Percentiles rank a stretch among this genome's conserved stretches.
These are phyloP conservation scores for Yamadazyma friedrichii DNA, from an alignment of 1,139 yeast species.

Conservation along the genomic window DNA sequence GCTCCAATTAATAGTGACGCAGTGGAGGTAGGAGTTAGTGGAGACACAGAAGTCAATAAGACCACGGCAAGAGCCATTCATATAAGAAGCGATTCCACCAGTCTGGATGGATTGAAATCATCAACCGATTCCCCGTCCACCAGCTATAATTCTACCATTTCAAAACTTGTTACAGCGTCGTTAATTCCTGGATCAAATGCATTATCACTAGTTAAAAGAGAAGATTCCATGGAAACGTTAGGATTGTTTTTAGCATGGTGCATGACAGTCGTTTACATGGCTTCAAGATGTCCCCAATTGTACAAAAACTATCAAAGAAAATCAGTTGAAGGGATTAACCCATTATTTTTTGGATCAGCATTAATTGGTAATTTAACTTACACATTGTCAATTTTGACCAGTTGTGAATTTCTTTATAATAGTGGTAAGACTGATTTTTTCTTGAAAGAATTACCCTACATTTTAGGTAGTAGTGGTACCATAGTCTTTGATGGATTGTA, in stretches of 20 bases:
- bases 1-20: constrained; percentile 7
- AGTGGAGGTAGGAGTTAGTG: not conserved
- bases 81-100: constrained; percentile 11
- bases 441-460: constrained; percentile 72
- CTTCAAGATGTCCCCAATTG: constrained; percentile 84
- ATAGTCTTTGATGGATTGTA: constrained; percentile 73
- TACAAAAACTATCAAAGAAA: constrained; percentile 70
- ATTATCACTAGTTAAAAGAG: constrained; percentile 12
- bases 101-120: constrained; percentile 12
- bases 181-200: constrained; percentile 26
- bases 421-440: constrained; percentile 49
- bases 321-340: constrained; percentile 83
- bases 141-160: constrained; percentile 25
- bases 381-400: constrained; percentile 67
- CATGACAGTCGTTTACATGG: constrained; percentile 72
- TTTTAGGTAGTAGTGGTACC: constrained; percentile 86
- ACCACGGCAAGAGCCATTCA: constrained; percentile 14
- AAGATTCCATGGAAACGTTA: constrained; percentile 15
- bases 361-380: constrained; percentile 79
- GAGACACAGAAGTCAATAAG: constrained; percentile 1
- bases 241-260: constrained; percentile 76
- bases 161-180: constrained; percentile 19
- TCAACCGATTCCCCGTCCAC: constrained; percentile 19
- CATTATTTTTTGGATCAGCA: constrained; percentile 76
- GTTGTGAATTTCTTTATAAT: constrained; percentile 35